Percentiles rank a stretch among this genome's conserved stretches.
Evolutionary conservation across 371 early-diverging fungal species (phyloP).

Genomic region (Umbelopsis sp.): DNA sequence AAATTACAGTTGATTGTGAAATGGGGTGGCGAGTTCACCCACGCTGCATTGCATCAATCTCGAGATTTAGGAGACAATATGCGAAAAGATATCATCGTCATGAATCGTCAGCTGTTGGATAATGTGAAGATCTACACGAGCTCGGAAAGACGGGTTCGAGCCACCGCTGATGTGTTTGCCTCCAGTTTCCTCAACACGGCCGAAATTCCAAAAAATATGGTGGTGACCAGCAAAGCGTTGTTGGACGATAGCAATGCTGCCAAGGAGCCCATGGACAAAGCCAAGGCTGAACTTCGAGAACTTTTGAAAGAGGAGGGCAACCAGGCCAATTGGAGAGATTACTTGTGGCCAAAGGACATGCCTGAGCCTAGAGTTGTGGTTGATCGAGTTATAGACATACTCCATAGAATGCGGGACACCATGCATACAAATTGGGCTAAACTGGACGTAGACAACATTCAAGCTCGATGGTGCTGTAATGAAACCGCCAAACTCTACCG

Average conservation of each 20-base stretch:
- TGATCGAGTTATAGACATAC: slow-evolving; percentile 68
- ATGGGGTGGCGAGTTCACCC: slow-evolving; percentile 98
- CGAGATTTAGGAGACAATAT: slow-evolving; percentile 92
- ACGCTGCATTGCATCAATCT: slow-evolving; percentile 91
- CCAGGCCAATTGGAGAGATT: slow-evolving; percentile 42
- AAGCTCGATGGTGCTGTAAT: slow-evolving; percentile 80
- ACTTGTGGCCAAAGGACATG: slow-evolving; percentile 58
- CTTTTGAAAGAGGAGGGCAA: slow-evolving; percentile 55
- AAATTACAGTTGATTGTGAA: slow-evolving; percentile 92
- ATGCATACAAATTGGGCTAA: slow-evolving; percentile 82
- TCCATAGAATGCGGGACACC: slow-evolving; percentile 67
- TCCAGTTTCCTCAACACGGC: slow-evolving; percentile 73
- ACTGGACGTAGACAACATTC: slow-evolving; percentile 60
- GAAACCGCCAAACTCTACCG: slow-evolving; percentile 76
- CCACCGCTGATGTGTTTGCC: slow-evolving; percentile 85
- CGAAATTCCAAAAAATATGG: slow-evolving; percentile 58
- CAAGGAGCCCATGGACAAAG: slow-evolving; percentile 89
- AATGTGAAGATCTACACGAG: slow-evolving; percentile 88
- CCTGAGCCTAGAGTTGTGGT: slow-evolving; percentile 70
- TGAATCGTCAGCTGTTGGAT: slow-evolving; percentile 84
- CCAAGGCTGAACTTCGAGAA: slow-evolving; percentile 72
- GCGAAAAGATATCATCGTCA: slow-evolving; percentile 87
- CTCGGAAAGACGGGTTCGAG: slow-evolving; percentile 88
- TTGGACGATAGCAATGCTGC: slow-evolving; percentile 94
- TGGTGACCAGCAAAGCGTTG: slow-evolving; percentile 85